Conservation (phyloP, 768 basidiomycete species). For the Neoboletus brunneissimus region DNA sequence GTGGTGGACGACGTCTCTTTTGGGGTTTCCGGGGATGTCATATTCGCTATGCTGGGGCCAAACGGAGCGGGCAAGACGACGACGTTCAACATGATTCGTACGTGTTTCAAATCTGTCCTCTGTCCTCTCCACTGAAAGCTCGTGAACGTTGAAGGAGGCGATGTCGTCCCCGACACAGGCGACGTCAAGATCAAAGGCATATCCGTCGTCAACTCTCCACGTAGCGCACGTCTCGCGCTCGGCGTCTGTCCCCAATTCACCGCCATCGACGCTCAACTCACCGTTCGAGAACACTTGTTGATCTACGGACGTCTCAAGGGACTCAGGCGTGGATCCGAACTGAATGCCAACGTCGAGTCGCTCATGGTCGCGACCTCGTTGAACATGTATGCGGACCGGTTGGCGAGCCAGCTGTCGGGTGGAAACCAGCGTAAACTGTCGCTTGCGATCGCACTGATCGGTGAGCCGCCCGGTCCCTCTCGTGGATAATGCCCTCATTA, state of each 20-base stretch:
- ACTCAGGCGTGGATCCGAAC: conserved; percentile 45
- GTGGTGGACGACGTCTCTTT: conserved; percentile 77
- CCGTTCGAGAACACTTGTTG: conserved; percentile 71
- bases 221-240: conserved; percentile 61
- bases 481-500: background rate
- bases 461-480: too few species aligned
- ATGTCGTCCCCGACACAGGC: conserved; percentile 63
- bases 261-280: conserved; percentile 74
- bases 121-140: background rate
- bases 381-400: conserved; percentile 57
- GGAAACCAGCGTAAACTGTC: conserved; percentile 78
- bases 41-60: conserved; percentile 74
- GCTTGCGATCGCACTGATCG: conserved; percentile 73
- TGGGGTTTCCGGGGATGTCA: conserved; percentile 57
- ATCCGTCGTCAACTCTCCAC: conserved; percentile 64
- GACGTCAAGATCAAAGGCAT: conserved; percentile 66
- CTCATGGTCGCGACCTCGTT: conserved; percentile 61
- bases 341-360: conserved; percentile 52
- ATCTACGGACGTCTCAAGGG: conserved; percentile 77
- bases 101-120: conserved; percentile 22
- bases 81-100: conserved; percentile 77
- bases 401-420: conserved; percentile 73
- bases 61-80: conserved; percentile 87
- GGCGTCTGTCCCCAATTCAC: conserved; percentile 87
- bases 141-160: conserved; percentile 48